Evolutionary conservation across 805 yeast species (phyloP), one percentile per base, ranked within the genome.

Genomic region (Starmera amethionina): DNA sequence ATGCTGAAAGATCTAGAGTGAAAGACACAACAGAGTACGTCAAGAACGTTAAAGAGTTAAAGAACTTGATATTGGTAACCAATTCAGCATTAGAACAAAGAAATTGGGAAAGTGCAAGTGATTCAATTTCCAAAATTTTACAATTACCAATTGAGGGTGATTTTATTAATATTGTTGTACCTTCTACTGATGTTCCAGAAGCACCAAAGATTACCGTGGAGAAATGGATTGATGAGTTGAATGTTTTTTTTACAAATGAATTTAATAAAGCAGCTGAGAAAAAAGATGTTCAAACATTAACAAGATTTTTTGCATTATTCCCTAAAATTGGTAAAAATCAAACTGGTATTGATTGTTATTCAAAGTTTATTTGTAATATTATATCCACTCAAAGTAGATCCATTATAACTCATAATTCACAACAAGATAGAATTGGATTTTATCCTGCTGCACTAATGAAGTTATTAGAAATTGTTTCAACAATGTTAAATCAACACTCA

Each of bases 141-240:
- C 41, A 55, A 7, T 61, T 90, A 32, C 85, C 94, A 0, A 55
- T 82, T 13, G 64, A 60, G 13, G 89, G 95, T 15, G 66, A 73
- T 40, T 88, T 82, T 58, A 90, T 95, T 2, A 72, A 78, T 38
- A 77, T 70, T 35, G 84, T 83, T 51, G 90, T 90, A 14, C 98
- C 98, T 0, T 78, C 95, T 0, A 67, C 82, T 10, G 94, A 86
- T 41, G 69, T 88, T 13, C 95, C 96, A 0, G 95, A 86, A 38
- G 63, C 73, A 39, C 97, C 98, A 0, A 53, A 57, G 9, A 68
- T 62, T 2, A 62, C 83, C 0, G 51, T 93, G 2, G 54, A 63
- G 2, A 64, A 64, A 12, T 84, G 94, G 78, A 70, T 77, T 4
- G 64, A 62, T 2, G 70, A 77, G 31, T 65, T 93, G 42, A 77